These are phyloP conservation scores for Kentomonas sorsogonicus DNA, from an alignment of 208 protist genomes.

Conservation along the genomic window DNA sequence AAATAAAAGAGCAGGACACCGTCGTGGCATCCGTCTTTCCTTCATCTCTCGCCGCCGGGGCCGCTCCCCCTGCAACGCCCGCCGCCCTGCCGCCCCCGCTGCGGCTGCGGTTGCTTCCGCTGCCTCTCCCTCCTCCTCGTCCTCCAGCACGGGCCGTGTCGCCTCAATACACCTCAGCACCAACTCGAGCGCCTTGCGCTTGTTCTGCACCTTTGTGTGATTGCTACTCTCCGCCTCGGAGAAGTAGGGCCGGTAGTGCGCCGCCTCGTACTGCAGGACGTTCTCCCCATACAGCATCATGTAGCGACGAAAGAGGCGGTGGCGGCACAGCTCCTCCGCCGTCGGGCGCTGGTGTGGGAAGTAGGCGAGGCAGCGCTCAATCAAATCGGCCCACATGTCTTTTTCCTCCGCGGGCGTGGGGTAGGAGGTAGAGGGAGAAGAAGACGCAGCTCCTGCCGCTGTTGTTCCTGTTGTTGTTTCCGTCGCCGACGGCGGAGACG, in stretches of 20 bases:
- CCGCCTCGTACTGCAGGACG: slow-evolving; percentile 43
- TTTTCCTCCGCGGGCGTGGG: slow-evolving; percentile 24
- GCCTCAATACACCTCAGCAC: slow-evolving; percentile 25
- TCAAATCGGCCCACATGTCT: slow-evolving; percentile 72
- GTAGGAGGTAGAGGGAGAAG: too few relatives aligned
- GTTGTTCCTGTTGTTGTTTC: too few relatives aligned
- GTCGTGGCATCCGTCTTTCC: background rate
- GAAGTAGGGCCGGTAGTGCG: slow-evolving; percentile 39
- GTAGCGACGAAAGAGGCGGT: slow-evolving; percentile 60
- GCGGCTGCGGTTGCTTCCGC: too few relatives aligned
- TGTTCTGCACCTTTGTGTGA: slow-evolving; percentile 47
- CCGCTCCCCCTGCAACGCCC: too few relatives aligned
- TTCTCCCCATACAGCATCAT: slow-evolving; percentile 70
- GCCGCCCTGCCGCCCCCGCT: too few relatives aligned
- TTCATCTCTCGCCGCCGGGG: background rate
- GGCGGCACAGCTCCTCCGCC: slow-evolving; percentile 58
- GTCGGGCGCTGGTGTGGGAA: slow-evolving; percentile 78
- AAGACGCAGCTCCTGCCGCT: too few relatives aligned
- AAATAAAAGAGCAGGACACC: background rate
- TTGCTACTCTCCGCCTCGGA: slow-evolving; percentile 15
- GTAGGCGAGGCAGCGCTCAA: slow-evolving; percentile 67
- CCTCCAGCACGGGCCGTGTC: slow-evolving; percentile 23
- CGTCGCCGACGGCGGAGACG: too few relatives aligned
- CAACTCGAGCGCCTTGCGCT: slow-evolving; percentile 40
- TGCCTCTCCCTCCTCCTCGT: slow-evolving; percentile 16